Evolutionary conservation across 176 grass and related monocot genomes (phyloP).

Genomic region (Oryza glaberrima): DNA sequence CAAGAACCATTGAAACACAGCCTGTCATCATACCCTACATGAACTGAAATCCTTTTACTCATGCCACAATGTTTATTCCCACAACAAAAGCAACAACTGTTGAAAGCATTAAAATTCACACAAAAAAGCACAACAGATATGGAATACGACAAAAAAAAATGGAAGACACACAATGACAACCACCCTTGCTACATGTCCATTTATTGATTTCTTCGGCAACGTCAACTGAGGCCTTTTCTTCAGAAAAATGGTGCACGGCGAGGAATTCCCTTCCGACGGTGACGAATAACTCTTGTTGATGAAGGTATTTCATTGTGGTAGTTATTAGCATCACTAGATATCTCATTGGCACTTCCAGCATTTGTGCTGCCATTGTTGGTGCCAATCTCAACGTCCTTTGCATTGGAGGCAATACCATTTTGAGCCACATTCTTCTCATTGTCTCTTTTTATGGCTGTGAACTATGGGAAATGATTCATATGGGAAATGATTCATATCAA

Average conservation of each 20-base stretch:
- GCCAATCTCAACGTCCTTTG: background rate
- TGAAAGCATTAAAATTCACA: no score
- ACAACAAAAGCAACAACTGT: no score
- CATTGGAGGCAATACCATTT: background rate
- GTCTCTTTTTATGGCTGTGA: conserved; percentile 52
- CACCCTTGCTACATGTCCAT: no score
- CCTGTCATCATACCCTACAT: no score
- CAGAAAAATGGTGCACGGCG: conserved; percentile 54
- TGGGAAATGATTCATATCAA: background rate
- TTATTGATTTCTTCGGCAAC: no score
- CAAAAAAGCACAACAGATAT: no score
- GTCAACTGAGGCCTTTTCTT: background rate
- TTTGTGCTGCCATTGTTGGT: background rate
- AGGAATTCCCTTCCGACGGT: conserved; percentile 67
- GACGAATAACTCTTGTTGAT: background rate
- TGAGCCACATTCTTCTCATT: conserved; percentile 5
- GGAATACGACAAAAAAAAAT: no score
- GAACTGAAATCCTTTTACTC: no score
- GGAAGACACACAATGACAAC: no score
- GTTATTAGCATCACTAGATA: background rate
- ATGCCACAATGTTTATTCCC: no score
- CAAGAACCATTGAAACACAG: no score
- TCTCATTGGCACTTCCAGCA: background rate
- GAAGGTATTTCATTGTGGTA: background rate
- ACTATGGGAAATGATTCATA: conserved; percentile 29